Percentiles rank a stretch among this genome's conserved stretches.
phyloP scores from a whole-genome alignment of 352 stramenopile species.

The Globisporangium echinulatum region DNA sequence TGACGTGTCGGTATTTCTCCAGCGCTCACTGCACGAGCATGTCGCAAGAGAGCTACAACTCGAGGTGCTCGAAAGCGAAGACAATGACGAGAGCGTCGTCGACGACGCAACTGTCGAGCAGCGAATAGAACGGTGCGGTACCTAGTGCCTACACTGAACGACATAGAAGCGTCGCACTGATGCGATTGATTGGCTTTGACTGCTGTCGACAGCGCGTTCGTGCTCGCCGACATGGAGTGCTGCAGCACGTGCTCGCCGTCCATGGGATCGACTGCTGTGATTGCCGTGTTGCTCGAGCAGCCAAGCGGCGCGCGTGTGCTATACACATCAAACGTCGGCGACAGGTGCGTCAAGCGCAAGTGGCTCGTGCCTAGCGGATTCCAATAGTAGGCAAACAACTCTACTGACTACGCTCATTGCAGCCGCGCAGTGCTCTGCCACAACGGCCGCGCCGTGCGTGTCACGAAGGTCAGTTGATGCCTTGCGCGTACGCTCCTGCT shows the following conservation, averaged over 20 bases:
- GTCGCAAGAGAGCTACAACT: constrained; percentile 30
- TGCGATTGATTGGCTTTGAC: too few relatives aligned
- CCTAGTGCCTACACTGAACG: too few relatives aligned
- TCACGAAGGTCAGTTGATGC: constrained; percentile 38
- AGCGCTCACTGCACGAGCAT: constrained; percentile 59
- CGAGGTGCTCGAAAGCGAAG: background rate
- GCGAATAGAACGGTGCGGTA: constrained; percentile 45
- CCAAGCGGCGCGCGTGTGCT: constrained; percentile 24
- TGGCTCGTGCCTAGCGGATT: background rate
- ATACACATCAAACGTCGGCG: constrained; percentile 65
- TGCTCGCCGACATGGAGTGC: constrained; percentile 78
- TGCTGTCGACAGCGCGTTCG: constrained; percentile 33
- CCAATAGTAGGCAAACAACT: too few relatives aligned
- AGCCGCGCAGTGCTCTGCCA: constrained; percentile 64
- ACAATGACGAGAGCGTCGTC: background rate
- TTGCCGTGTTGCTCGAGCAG: constrained; percentile 43
- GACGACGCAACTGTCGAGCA: constrained; percentile 43
- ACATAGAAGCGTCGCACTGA: too few relatives aligned
- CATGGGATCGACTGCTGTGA: constrained; percentile 57
- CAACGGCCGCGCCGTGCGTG: constrained; percentile 39
- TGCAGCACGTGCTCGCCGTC: constrained; percentile 40
- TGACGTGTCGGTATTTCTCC: constrained; percentile 61
- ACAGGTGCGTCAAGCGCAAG: constrained; percentile 40
- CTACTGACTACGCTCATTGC: background rate
- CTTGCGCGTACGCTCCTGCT: background rate